Evolutionary conservation across 1,139 yeast genomes (phyloP).

Genomic region (Kodamaea arcana): DNA sequence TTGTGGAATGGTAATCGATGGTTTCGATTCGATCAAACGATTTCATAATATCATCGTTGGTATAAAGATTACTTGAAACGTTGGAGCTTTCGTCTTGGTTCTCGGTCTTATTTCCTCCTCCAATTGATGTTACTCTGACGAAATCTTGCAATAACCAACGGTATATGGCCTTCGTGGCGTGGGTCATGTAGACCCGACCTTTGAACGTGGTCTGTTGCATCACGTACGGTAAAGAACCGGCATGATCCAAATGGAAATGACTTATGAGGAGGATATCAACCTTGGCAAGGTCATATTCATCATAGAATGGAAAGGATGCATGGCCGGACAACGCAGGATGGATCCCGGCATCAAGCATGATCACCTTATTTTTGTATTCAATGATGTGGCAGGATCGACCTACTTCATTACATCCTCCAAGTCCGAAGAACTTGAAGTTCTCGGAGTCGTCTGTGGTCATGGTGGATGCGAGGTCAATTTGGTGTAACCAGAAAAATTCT

Average conservation of each 20-base stretch:
- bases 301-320: conserved; percentile 90
- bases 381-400: conserved; percentile 94
- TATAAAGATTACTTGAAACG: conserved; percentile 55
- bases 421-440: conserved; percentile 71
- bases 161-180: conserved; percentile 96
- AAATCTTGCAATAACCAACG: conserved; percentile 93
- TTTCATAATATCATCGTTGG: conserved; percentile 84
- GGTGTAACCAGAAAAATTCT: too few relatives aligned
- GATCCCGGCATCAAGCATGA: conserved; percentile 96
- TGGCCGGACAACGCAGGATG: conserved; percentile 94
- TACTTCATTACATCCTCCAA: conserved; percentile 99
- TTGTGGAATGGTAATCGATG: conserved; percentile 90
- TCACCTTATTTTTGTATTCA: conserved; percentile 91
- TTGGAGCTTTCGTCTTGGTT: conserved; percentile 18
- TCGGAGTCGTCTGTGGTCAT: conserved; percentile 27
- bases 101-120: conserved; percentile 35
- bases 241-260: conserved; percentile 96
- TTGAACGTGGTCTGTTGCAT: conserved; percentile 94
- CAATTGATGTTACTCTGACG: conserved; percentile 81
- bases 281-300: conserved; percentile 84
- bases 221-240: conserved; percentile 95
- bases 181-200: conserved; percentile 98
- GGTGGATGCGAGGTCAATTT: not conserved
- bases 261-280: conserved; percentile 84
- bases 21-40: conserved; percentile 92